phyloP scores from a whole-genome alignment of 2,329 filamentous ascomycete species.

The Talaromyces sp. region DNA sequence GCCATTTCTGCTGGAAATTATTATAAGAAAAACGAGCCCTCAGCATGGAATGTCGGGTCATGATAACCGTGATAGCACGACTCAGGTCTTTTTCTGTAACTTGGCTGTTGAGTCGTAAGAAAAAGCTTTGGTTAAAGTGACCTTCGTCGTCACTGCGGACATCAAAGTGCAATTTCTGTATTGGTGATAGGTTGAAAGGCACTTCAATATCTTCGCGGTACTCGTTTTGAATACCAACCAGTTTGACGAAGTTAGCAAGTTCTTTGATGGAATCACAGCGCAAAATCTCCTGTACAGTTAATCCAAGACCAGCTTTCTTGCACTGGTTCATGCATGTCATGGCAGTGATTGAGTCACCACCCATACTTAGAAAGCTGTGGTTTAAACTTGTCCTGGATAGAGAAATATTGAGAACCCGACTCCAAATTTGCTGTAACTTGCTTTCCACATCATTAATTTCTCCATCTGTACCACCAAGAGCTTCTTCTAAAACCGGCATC shows the following conservation, averaged over 20 bases:
- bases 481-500: slow-evolving; percentile 32
- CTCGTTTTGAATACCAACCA: slow-evolving; percentile 24
- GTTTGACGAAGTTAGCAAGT: slow-evolving; percentile 26
- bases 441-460: slow-evolving; percentile 25
- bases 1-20: slow-evolving; percentile 14
- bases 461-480: slow-evolving; percentile 6
- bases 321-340: slow-evolving; percentile 47
- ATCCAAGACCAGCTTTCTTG: slow-evolving; percentile 40
- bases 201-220: slow-evolving; percentile 29
- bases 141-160: slow-evolving; percentile 28
- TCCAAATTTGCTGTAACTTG: slow-evolving; percentile 29
- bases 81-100: slow-evolving; percentile 20
- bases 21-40: slow-evolving; percentile 26
- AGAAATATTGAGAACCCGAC: slow-evolving; percentile 36
- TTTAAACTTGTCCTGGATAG: slow-evolving; percentile 25
- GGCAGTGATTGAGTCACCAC: slow-evolving; percentile 47
- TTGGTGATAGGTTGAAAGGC: slow-evolving; percentile 31
- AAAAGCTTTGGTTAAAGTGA: slow-evolving; percentile 36
- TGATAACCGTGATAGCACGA: slow-evolving; percentile 25
- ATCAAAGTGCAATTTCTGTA: slow-evolving; percentile 34
- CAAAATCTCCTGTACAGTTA: slow-evolving; percentile 46
- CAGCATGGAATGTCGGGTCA: slow-evolving; percentile 35
- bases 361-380: slow-evolving; percentile 40
- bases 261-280: slow-evolving; percentile 43
- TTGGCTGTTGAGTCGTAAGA: slow-evolving; percentile 24